Conservation (phyloP, 768 basidiomycete genomes). For the Dacryopinax primogenitus region DNA sequence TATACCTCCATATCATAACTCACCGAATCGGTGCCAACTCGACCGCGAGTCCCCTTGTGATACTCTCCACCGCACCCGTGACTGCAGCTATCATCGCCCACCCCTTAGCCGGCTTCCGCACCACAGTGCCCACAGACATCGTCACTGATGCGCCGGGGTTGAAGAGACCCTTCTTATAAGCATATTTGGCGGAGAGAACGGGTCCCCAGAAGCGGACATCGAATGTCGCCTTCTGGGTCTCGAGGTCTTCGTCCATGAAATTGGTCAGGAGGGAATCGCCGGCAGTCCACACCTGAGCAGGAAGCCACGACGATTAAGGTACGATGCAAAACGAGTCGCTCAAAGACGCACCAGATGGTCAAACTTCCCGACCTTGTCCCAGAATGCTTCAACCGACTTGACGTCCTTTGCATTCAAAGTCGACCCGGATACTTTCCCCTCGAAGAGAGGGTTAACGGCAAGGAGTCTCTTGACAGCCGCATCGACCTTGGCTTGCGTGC, state of each 20-base stretch:
- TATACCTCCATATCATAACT: slow-evolving; percentile 11
- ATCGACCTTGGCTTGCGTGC: not conserved
- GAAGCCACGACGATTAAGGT: not conserved
- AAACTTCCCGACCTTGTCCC: not conserved
- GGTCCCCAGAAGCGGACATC: slow-evolving; percentile 7
- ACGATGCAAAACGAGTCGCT: not conserved
- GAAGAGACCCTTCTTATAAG: slow-evolving; percentile 3
- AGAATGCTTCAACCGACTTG: not conserved
- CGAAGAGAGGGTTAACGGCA: not conserved
- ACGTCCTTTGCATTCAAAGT: not conserved
- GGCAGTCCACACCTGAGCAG: not conserved
- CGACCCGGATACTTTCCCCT: not conserved
- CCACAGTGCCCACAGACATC: not conserved
- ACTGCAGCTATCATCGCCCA: slow-evolving; percentile 10
- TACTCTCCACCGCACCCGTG: slow-evolving; percentile 15
- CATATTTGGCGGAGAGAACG: not conserved
- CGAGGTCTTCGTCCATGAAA: slow-evolving; percentile 8
- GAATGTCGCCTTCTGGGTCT: not conserved
- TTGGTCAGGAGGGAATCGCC: not conserved
- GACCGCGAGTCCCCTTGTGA: slow-evolving; percentile 18
- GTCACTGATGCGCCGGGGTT: slow-evolving; percentile 1
- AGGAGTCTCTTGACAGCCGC: not conserved
- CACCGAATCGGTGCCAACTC: slow-evolving; percentile 19
- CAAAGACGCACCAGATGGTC: not conserved
- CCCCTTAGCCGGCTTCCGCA: not conserved